Percentiles rank a stretch among this genome's conserved stretches.
phyloP scores from a whole-genome alignment of 495 filamentous ascomycete genomes.

The Schizothecium vesticola region DNA sequence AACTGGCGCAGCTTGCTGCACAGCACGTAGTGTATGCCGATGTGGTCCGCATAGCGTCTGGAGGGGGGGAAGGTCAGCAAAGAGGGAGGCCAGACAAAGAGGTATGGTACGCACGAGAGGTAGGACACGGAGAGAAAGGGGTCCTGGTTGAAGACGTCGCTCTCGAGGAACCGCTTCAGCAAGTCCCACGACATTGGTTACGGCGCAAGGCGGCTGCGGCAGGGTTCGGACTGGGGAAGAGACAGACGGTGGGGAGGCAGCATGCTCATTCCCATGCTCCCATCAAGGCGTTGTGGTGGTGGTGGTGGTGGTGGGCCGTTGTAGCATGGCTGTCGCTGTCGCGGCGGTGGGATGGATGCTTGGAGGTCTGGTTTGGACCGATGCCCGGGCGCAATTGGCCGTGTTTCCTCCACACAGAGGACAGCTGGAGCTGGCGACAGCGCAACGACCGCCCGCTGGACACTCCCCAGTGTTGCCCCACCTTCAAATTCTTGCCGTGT shows the following conservation, averaged over 20 bases:
- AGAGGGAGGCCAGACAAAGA: conserved; percentile 3
- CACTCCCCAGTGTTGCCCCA: conserved; percentile 10
- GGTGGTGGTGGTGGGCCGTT: conserved; percentile 6
- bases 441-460: not conserved
- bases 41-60: conserved; percentile 75
- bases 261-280: conserved; percentile 23
- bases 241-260: conserved; percentile 19
- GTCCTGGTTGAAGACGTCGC: conserved; percentile 77
- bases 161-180: conserved; percentile 72
- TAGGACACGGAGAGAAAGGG: conserved; percentile 74
- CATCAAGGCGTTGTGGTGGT: not conserved
- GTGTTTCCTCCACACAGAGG: not conserved
- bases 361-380: not conserved
- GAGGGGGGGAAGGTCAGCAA: conserved; percentile 15
- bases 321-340: conserved; percentile 23
- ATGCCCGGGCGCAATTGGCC: not conserved
- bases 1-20: conserved; percentile 77
- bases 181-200: conserved; percentile 53
- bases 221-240: conserved; percentile 17
- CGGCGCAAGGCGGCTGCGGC: conserved; percentile 17
- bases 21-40: conserved; percentile 74
- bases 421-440: not conserved
- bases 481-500: conserved; percentile 16
- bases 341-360: not conserved
- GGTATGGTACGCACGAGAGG: conserved; percentile 55